Conservation (phyloP, 352 stramenopile species). For the Peronospora destructor region DNA sequence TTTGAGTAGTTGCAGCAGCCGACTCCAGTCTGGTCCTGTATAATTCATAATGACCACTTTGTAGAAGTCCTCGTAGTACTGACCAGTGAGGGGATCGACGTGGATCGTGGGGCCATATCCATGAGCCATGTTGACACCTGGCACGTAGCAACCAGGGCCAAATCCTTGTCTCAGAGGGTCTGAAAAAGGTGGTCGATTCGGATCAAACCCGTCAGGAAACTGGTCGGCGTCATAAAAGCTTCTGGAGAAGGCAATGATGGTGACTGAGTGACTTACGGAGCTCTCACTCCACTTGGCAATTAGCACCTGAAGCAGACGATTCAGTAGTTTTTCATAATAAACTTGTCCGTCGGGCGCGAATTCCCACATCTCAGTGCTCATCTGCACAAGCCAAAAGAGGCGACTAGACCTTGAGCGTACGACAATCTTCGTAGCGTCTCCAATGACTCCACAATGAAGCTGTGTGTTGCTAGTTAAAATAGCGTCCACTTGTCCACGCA, state of each 20-base stretch:
- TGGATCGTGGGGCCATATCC: slow-evolving; percentile 56
- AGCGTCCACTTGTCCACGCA: slow-evolving; percentile 89
- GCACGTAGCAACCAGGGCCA: slow-evolving; percentile 23
- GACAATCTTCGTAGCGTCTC: slow-evolving; percentile 94
- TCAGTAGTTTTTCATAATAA: slow-evolving; percentile 89
- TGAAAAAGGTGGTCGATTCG: slow-evolving; percentile 31
- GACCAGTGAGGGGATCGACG: slow-evolving; percentile 40
- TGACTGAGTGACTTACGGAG: slow-evolving; percentile 87
- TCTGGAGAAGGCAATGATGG: slow-evolving; percentile 88
- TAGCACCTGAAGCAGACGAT: slow-evolving; percentile 64
- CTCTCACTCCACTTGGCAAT: slow-evolving; percentile 81
- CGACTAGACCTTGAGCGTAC: slow-evolving; percentile 90
- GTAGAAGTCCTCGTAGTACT: slow-evolving; percentile 79
- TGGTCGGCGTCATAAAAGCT: slow-evolving; percentile 79
- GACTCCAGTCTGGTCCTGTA: slow-evolving; percentile 87
- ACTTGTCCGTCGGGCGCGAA: slow-evolving; percentile 80
- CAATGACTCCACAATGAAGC: slow-evolving; percentile 90
- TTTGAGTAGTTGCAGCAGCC: slow-evolving; percentile 89
- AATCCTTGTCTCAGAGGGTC: slow-evolving; percentile 50
- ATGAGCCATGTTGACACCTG: slow-evolving; percentile 26
- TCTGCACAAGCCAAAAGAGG: slow-evolving; percentile 97
- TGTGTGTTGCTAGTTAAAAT: slow-evolving; percentile 62
- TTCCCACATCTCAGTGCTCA: slow-evolving; percentile 93
- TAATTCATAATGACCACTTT: slow-evolving; percentile 82
- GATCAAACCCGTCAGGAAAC: slow-evolving; percentile 55